phyloP scores from a whole-genome alignment of 2,329 filamentous ascomycete species.

The Cercospora citrullina region DNA sequence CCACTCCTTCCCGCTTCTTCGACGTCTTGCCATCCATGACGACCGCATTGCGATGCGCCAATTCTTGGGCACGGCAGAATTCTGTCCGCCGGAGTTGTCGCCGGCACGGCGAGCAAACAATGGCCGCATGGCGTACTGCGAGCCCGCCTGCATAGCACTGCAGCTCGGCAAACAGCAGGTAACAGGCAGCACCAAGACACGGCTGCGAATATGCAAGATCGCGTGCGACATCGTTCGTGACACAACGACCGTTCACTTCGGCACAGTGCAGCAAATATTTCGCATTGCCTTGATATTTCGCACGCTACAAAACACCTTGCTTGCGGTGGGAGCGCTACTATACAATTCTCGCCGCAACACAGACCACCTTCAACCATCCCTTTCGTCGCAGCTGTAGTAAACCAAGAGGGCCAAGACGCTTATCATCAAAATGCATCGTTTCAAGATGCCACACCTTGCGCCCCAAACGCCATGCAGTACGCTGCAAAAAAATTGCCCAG shows the following conservation, averaged over 20 bases:
- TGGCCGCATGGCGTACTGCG: neutral
- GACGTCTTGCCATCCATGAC: neutral
- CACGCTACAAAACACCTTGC: neutral
- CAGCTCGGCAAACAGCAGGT: slow-evolving; percentile 5
- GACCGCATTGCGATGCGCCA: neutral
- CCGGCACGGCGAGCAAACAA: neutral
- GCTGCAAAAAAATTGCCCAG: neutral
- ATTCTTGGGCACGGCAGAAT: neutral
- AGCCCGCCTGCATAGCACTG: neutral
- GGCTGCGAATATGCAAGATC: neutral
- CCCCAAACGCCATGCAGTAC: slow-evolving; percentile 2
- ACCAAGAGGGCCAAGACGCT: neutral
- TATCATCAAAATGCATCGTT: neutral
- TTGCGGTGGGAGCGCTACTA: neutral
- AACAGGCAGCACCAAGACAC: neutral
- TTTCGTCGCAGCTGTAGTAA: neutral
- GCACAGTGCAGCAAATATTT: neutral
- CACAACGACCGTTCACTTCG: neutral
- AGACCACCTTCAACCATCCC: neutral
- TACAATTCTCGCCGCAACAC: neutral
- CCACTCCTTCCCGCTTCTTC: neutral
- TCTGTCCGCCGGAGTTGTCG: neutral
- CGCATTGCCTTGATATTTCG: neutral
- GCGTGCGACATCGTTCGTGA: neutral
- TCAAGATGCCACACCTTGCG: neutral